Evolutionary conservation across 129 eudicot species (phyloP).

Genomic region (Ambrosia artemisiifolia): DNA sequence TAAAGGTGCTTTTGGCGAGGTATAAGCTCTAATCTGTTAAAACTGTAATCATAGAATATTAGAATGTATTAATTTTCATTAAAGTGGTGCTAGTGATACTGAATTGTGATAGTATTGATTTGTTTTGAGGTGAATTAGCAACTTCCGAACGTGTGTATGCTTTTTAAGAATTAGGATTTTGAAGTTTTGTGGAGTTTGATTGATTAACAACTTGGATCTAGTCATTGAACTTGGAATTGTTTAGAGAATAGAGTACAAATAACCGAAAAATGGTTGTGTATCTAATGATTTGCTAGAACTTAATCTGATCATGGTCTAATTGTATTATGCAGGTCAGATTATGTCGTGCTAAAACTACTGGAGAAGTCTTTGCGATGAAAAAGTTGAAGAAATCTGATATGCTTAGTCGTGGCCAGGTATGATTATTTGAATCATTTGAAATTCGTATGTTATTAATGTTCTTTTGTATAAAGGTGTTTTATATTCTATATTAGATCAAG

Average conservation of each 20-base stretch:
- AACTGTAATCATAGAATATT: too few relatives aligned
- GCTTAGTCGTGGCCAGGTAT: constrained; percentile 96
- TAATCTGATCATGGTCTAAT: constrained; percentile 14
- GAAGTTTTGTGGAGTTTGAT: constrained; percentile 1
- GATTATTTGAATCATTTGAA: constrained; percentile 15
- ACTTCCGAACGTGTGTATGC: not conserved
- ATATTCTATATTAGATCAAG: not conserved
- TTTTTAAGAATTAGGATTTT: not conserved
- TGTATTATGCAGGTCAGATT: constrained; percentile 66
- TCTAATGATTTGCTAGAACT: constrained; percentile 3
- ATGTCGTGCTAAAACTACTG: constrained; percentile 77
- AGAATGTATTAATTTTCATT: not conserved
- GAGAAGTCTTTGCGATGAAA: constrained; percentile 86
- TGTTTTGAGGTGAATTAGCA: constrained; percentile 19
- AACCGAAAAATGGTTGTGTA: not conserved
- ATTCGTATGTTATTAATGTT: constrained; percentile 3
- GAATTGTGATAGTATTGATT: constrained; percentile 12
- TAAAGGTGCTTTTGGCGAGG: constrained; percentile 97
- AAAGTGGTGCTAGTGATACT: not conserved
- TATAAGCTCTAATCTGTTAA: constrained; percentile 18
- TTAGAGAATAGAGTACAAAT: not conserved
- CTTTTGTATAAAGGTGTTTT: constrained; percentile 10
- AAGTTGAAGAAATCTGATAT: constrained; percentile 86
- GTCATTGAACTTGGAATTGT: not conserved
- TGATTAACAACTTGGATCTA: constrained; percentile 12